These are phyloP conservation scores for Peronospora destructor DNA, from an alignment of 352 stramenopile species.

Conservation along the genomic window DNA sequence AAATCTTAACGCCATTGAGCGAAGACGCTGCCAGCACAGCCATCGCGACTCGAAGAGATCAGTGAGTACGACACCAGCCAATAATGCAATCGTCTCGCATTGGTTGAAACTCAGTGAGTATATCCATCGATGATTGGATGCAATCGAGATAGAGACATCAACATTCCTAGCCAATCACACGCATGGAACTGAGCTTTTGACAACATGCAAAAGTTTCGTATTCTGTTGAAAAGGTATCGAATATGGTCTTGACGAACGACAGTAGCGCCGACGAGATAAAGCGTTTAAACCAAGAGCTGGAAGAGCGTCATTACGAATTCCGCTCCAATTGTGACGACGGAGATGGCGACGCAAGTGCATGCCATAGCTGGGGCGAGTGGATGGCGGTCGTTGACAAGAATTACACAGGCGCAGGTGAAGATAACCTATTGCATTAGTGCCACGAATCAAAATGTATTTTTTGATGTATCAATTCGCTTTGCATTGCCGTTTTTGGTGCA, in stretches of 20 bases:
- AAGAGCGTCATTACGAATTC: constrained; percentile 85
- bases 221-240: not conserved
- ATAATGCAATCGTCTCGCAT: constrained; percentile 1
- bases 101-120: constrained; percentile 1
- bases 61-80: constrained; percentile 18
- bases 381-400: constrained; percentile 84
- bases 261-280: constrained; percentile 52
- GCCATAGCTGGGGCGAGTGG: constrained; percentile 84
- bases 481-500: no score
- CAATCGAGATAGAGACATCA: not conserved
- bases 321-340: constrained; percentile 81
- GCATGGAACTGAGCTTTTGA: not conserved
- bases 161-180: not conserved
- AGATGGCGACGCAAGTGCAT: constrained; percentile 76
- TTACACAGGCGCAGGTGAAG: constrained; percentile 57
- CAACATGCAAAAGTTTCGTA: no score
- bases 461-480: not conserved
- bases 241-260: constrained; percentile 40
- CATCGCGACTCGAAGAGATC: constrained; percentile 31
- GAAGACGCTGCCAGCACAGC: constrained; percentile 73
- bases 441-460: not conserved
- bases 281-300: constrained; percentile 78
- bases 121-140: constrained; percentile 9
- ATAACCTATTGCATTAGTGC: not conserved
- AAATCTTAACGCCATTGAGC: constrained; percentile 92